These are phyloP conservation scores for Hypoxylon sp. DNA, from an alignment of 2,329 filamentous ascomycete species.

Conservation along the genomic window DNA sequence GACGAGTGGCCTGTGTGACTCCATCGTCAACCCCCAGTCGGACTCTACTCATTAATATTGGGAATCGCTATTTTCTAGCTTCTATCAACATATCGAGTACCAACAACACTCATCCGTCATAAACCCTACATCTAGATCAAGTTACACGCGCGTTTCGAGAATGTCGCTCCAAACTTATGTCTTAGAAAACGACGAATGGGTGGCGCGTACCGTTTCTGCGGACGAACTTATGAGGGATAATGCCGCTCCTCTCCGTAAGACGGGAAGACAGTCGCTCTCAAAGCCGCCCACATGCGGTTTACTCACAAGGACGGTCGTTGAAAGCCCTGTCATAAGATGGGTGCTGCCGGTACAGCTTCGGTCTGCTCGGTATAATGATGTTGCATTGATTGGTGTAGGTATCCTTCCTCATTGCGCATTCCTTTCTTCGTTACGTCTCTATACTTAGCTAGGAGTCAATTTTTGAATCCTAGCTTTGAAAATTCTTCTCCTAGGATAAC, in stretches of 20 bases:
- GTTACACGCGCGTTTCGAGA: constrained; percentile 5
- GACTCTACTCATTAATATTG: constrained; percentile 3
- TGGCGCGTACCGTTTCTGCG: constrained; percentile 66
- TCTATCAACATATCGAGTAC: constrained; percentile 5
- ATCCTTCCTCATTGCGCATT: constrained; percentile 1
- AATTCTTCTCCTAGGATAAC: too few species aligned
- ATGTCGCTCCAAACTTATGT: constrained; percentile 70
- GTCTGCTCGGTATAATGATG: constrained; percentile 78
- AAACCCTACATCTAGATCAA: background rate
- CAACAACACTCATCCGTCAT: background rate
- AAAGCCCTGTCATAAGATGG: constrained; percentile 81
- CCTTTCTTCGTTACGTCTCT: background rate
- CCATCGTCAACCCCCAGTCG: background rate
- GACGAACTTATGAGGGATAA: constrained; percentile 48
- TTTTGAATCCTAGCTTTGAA: background rate
- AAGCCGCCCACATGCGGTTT: constrained; percentile 75
- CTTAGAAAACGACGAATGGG: constrained; percentile 69
- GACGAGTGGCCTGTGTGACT: constrained; percentile 6
- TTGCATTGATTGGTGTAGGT: constrained; percentile 86
- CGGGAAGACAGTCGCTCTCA: constrained; percentile 49
- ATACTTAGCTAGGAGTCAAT: background rate
- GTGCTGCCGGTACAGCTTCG: constrained; percentile 86
- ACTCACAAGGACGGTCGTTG: constrained; percentile 82
- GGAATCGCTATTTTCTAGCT: background rate
- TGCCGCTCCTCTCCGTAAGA: constrained; percentile 57